Base-by-base conservation (phyloP, 2,329 filamentous ascomycete genomes). In the Tolypocladium ophioglossoides region DNA sequence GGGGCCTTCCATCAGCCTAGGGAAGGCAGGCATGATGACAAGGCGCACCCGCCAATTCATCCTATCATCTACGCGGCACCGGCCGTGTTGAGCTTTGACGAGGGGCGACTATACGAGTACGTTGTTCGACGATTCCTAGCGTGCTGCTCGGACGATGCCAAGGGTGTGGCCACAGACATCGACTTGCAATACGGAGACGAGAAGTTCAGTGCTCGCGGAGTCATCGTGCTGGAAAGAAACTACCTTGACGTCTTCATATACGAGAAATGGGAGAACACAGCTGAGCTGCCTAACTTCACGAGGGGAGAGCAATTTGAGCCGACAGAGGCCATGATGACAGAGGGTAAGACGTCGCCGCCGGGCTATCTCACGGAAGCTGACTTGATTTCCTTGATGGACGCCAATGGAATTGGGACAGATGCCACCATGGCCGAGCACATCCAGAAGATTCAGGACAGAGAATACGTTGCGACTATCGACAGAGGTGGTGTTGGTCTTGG, bases 341-440 rank as follows among this genome's bases (percentile, higher is more conserved):
- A 97, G 62, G 92, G 94, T n/a, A 87, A 95, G 69, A 99, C 94
- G 0, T 82, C 79, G 1, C 77, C 91, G 14, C 94, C 94, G 0
- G 82, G 79, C 24, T 96, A 95, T 66, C 78, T 99, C 34, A 97
- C 94, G 0, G 94, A 99, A 67, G 91, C 94, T 0, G 94, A 99
- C 67, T 77, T 99, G 30, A 96, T 99, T 66, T 87, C 87, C 3
- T 79, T 99, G 12, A 99, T 99, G 94, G 94, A 99, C 72, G 91
- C 90, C 47, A 99, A 99, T 66, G 94, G 94, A 2, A 99, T 99
- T 59, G 94, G 94, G 14, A 99, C 94, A 11, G 94, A 99, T 72
- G 94, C 94, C 8, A 99, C 94, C 1, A 99, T 99, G 94, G 94
- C 94, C 0, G 94, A 99, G 64, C 94, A 99, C 66, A 99, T 99